A percentile compares a stretch with the other conserved stretches of the same genome.
phyloP scores from a whole-genome alignment of 2,329 filamentous ascomycete genomes.

The Cadophora sp. region DNA sequence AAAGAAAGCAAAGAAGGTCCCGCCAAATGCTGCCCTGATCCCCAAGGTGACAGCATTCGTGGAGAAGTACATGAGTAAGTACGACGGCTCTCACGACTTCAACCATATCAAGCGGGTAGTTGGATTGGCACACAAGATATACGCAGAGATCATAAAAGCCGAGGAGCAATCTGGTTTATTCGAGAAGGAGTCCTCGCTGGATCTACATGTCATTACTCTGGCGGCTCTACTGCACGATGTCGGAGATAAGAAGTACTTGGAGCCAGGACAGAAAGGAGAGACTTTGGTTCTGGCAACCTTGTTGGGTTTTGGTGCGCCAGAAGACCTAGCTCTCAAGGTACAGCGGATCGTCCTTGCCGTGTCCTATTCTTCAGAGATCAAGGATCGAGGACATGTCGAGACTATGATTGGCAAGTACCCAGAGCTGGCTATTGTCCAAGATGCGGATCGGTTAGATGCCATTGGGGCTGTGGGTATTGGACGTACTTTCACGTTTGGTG shows the following conservation, averaged over 20 bases:
- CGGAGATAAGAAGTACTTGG: conserved; percentile 64
- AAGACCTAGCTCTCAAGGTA: conserved; percentile 68
- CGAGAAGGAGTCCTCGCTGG: conserved; percentile 55
- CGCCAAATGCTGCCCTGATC: conserved; percentile 46
- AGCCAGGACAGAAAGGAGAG: conserved; percentile 60
- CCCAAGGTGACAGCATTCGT: conserved; percentile 67
- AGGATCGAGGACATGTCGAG: conserved; percentile 64
- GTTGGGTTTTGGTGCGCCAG: conserved; percentile 61
- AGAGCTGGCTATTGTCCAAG: conserved; percentile 86
- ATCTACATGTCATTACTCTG: conserved; percentile 61
- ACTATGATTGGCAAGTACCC: conserved; percentile 68
- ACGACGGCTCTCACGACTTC: conserved; percentile 90
- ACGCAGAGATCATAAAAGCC: conserved; percentile 38
- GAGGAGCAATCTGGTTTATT: conserved; percentile 26
- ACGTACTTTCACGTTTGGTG: conserved; percentile 79
- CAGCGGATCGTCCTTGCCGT: conserved; percentile 80
- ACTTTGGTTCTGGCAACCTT: conserved; percentile 65
- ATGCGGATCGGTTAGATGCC: conserved; percentile 92
- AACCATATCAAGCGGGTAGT: conserved; percentile 83
- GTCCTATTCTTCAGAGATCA: conserved; percentile 78
- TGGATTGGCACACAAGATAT: conserved; percentile 62
- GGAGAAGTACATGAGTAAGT: conserved; percentile 74
- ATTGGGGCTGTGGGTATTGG: conserved; percentile 88
- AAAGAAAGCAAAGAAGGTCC: conserved; percentile 33
- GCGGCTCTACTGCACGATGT: conserved; percentile 86